Evolutionary conservation across 2,329 filamentous ascomycete genomes (phyloP).

Genomic region (Ascochyta koolunga): DNA sequence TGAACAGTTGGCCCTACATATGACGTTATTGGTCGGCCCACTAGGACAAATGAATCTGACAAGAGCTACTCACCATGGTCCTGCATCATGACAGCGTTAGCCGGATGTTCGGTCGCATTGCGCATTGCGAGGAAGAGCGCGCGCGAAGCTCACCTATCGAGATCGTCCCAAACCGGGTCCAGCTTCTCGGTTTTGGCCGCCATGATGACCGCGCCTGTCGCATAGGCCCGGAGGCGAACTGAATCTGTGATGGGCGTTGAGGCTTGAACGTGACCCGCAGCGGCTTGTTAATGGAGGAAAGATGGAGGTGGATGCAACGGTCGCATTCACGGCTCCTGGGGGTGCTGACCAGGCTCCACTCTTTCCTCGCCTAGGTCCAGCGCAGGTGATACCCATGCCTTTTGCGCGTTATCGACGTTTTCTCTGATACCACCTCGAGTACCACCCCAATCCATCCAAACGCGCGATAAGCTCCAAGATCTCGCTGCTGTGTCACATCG

Average conservation of each 20-base stretch:
- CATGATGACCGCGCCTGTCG: conserved; percentile 60
- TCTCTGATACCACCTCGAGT: conserved; percentile 39
- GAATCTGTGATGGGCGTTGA: conserved; percentile 32
- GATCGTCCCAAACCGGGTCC: conserved; percentile 69
- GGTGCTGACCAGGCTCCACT: conserved; percentile 31
- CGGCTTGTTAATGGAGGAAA: conserved; percentile 41
- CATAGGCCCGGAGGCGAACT: conserved; percentile 32
- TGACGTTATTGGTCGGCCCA: conserved; percentile 36
- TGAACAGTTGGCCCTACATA: conserved; percentile 77
- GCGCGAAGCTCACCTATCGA: conserved; percentile 69
- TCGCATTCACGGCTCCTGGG: conserved; percentile 40
- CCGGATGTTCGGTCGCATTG: conserved; percentile 34
- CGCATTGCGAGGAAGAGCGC: conserved; percentile 26
- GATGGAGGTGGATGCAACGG: conserved; percentile 42
- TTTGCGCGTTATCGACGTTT: conserved; percentile 30
- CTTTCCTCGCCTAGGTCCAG: conserved; percentile 18
- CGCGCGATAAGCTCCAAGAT: conserved; percentile 14
- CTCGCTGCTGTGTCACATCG: conserved; percentile 38
- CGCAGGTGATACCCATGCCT: conserved; percentile 26
- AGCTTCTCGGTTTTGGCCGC: conserved; percentile 51
- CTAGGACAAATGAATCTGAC: conserved; percentile 18
- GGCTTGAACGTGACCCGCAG: conserved; percentile 43
- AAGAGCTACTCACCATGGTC: conserved; percentile 50
- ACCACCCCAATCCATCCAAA: conserved; percentile 24
- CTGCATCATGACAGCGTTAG: conserved; percentile 49